Evolutionary conservation across 495 filamentous ascomycete species (phyloP).

Genomic region (Aspergillus sparsus): DNA sequence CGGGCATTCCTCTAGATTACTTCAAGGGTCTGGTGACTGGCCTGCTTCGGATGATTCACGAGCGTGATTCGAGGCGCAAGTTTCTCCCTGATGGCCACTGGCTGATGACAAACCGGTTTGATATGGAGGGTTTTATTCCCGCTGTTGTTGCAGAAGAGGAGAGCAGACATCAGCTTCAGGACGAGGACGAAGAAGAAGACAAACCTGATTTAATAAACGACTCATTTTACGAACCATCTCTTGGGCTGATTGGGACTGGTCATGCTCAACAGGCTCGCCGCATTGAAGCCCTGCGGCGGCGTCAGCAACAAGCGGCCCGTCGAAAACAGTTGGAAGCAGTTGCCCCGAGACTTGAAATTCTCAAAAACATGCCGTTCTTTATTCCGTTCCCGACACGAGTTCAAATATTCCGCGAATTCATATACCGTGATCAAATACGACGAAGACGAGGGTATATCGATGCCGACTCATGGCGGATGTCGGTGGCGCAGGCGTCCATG

Average conservation of each 20-base stretch:
- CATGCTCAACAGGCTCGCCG: conserved; percentile 54
- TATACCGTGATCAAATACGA: conserved; percentile 74
- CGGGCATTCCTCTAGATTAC: conserved; percentile 75
- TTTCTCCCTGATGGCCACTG: conserved; percentile 84
- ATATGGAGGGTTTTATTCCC: conserved; percentile 87
- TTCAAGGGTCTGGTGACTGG: conserved; percentile 79
- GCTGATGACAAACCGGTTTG: conserved; percentile 90
- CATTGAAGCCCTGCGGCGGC: conserved; percentile 54
- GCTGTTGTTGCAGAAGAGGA: conserved; percentile 89
- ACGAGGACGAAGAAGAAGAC: conserved; percentile 54
- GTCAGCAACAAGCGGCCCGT: conserved; percentile 64
- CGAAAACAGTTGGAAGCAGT: conserved; percentile 71
- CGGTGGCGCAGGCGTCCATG: conserved; percentile 47
- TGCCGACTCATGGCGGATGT: conserved; percentile 76
- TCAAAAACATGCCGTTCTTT: conserved; percentile 95
- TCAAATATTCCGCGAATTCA: conserved; percentile 92
- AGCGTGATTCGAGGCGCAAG: conserved; percentile 85
- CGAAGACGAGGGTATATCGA: conserved; percentile 76
- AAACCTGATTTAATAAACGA: conserved; percentile 37
- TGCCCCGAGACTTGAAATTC: conserved; percentile 81
- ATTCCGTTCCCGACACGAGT: conserved; percentile 92
- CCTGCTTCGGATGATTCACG: conserved; percentile 86
- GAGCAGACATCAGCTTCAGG: conserved; percentile 66
- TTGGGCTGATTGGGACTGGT: conserved; percentile 52
- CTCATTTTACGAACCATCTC: conserved; percentile 29